phyloP scores from a whole-genome alignment of 345 rosid genomes.

The Acer saccharum region DNA sequence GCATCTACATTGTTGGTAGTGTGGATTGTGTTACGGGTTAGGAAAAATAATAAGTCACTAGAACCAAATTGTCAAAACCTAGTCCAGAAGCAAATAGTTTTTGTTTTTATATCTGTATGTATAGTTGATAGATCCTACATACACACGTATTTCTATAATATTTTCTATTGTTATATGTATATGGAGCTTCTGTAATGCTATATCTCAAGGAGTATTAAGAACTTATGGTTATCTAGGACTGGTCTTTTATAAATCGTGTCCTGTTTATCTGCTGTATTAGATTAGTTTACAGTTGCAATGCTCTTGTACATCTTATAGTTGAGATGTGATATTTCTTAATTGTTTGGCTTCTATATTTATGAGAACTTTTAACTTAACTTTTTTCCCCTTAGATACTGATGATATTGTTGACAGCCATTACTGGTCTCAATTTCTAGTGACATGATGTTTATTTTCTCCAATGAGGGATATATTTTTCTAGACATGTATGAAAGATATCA shows the following conservation, averaged over 20 bases:
- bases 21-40: not conserved
- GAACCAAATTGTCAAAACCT: not conserved
- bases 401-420: constrained; percentile 4
- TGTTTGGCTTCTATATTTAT: not conserved
- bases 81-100: not conserved
- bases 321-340: not conserved
- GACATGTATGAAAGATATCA: not conserved
- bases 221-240: not conserved
- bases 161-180: not conserved
- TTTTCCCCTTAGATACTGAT: not conserved
- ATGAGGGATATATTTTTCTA: not conserved
- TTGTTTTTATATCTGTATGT: not conserved
- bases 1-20: not conserved
- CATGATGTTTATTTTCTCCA: not conserved
- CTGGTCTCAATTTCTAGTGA: not conserved
- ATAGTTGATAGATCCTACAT: not conserved
- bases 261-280: not conserved
- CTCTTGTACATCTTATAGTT: not conserved
- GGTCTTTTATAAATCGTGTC: not conserved
- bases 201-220: not conserved
- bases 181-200: not conserved
- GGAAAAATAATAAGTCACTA: not conserved
- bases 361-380: not conserved
- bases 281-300: not conserved
- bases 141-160: not conserved